Evolutionary conservation across 2,329 filamentous ascomycete species (phyloP).

Genomic region (Calonectria pauciramosa): DNA sequence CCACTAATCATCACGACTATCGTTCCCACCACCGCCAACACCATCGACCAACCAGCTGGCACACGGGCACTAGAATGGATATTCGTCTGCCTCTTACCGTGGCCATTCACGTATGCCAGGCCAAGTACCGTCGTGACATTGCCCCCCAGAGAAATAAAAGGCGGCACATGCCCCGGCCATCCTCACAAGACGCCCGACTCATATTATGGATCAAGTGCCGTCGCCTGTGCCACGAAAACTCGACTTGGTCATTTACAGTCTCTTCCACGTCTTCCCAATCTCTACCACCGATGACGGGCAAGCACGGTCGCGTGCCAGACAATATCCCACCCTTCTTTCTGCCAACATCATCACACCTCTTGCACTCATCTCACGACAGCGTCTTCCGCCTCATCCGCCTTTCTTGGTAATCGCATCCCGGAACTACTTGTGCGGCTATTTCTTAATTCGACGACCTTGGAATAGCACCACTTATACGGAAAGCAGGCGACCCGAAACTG

Average conservation of each 20-base stretch:
- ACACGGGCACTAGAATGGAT: constrained; percentile 28
- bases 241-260: constrained; percentile 18
- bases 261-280: constrained; percentile 20
- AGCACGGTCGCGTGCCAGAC: constrained; percentile 36
- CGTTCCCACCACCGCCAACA: constrained; percentile 38
- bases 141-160: constrained; percentile 17
- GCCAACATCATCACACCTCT: constrained; percentile 31
- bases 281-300: constrained; percentile 28
- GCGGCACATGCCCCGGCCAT: constrained; percentile 10
- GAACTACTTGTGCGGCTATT: constrained; percentile 7
- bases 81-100: constrained; percentile 22
- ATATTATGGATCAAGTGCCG: constrained; percentile 32
- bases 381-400: constrained; percentile 24
- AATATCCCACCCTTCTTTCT: constrained; percentile 23
- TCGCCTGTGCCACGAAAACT: constrained; percentile 17
- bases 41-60: constrained; percentile 35
- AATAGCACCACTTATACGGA: constrained; percentile 24
- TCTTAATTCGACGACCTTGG: constrained; percentile 11
- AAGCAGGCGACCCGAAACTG: constrained; percentile 25
- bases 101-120: constrained; percentile 29
- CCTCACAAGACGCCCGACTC: constrained; percentile 11
- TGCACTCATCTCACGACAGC: constrained; percentile 29
- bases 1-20: constrained; percentile 30
- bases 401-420: constrained; percentile 9
- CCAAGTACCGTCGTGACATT: constrained; percentile 19